These are phyloP conservation scores for Pseudogymnoascus sp. DNA, from an alignment of 2,329 filamentous ascomycete genomes.

Conservation along the genomic window DNA sequence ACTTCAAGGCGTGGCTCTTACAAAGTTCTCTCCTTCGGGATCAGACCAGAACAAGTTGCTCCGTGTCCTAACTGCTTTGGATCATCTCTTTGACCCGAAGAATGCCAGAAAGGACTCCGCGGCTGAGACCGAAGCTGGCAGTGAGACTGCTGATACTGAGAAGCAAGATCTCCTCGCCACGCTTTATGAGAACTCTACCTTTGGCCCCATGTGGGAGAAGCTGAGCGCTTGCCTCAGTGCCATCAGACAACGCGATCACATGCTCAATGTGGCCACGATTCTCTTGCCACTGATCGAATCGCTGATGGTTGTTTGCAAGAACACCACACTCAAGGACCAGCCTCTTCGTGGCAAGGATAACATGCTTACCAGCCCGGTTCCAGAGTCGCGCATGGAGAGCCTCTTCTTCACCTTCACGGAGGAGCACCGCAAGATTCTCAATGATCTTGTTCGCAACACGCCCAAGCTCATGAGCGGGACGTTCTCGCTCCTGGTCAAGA, in stretches of 20 bases:
- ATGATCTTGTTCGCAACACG: constrained; percentile 93
- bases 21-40: constrained; percentile 91
- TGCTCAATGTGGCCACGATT: constrained; percentile 96
- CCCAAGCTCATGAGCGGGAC: constrained; percentile 98
- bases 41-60: constrained; percentile 96
- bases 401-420: constrained; percentile 98
- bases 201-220: constrained; percentile 85
- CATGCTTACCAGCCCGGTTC: constrained; percentile 64
- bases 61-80: constrained; percentile 83
- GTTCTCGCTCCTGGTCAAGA: constrained; percentile 92
- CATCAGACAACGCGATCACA: constrained; percentile 85
- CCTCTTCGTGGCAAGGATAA: constrained; percentile 50
- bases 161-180: constrained; percentile 81
- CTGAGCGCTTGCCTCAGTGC: constrained; percentile 80
- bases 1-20: constrained; percentile 85
- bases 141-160: constrained; percentile 47
- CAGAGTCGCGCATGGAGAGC: constrained; percentile 74
- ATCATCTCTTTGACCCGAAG: constrained; percentile 89
- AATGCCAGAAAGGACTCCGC: constrained; percentile 40
- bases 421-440: constrained; percentile 93
- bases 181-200: constrained; percentile 84
- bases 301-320: constrained; percentile 99
- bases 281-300: constrained; percentile 90
- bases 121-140: constrained; percentile 42
- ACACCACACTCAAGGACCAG: constrained; percentile 55